phyloP scores from a whole-genome alignment of 139 green algal genomes.

The Chlamydomonas incerta region DNA sequence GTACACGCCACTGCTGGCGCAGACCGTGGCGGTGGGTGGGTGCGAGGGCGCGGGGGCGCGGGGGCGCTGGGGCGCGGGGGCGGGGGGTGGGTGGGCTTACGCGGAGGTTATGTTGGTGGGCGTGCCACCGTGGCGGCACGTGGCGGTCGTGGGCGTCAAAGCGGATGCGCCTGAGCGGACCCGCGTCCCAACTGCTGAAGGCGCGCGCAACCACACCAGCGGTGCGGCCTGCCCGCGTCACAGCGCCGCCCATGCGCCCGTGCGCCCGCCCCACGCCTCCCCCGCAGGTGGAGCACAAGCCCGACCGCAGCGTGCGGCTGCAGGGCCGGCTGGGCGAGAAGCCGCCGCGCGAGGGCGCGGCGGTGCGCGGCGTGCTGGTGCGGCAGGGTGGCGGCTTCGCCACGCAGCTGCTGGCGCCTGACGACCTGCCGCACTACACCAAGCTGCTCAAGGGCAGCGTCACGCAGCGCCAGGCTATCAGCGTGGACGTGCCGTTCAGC shows the following conservation, averaged over 20 bases:
- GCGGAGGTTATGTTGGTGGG: too few species aligned
- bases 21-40: conserved; percentile 53
- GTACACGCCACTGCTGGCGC: conserved; percentile 73
- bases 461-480: conserved; percentile 85
- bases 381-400: conserved; percentile 53
- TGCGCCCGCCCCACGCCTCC: background rate
- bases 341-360: conserved; percentile 54
- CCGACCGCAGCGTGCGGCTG: conserved; percentile 68
- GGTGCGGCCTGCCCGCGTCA: background rate
- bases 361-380: conserved; percentile 73
- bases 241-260: background rate
- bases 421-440: conserved; percentile 92
- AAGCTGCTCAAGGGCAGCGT: conserved; percentile 82
- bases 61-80: too few species aligned
- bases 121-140: too few species aligned
- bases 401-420: conserved; percentile 80
- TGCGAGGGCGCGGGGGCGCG: too few species aligned
- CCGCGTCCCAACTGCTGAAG: too few species aligned
- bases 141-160: too few species aligned
- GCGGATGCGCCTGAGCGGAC: too few species aligned
- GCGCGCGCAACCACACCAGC: too few species aligned
- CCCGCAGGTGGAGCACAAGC: conserved; percentile 73
- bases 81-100: too few species aligned
- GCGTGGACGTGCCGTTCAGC: conserved; percentile 73
- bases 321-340: conserved; percentile 82